Conservation (phyloP, 306 rosid species). For the Cyamopsis tetragonoloba region DNA sequence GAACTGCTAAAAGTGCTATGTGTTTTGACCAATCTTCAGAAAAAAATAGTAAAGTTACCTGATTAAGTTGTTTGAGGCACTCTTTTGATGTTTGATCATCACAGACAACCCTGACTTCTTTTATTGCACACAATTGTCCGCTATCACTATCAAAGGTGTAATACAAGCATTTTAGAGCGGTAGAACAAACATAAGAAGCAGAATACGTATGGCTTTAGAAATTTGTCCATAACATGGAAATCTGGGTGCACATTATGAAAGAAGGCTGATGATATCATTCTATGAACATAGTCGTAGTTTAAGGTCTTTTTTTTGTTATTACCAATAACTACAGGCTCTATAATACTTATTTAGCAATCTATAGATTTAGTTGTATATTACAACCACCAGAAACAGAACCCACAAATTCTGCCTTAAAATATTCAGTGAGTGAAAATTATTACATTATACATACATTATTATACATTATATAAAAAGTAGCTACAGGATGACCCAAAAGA, state of each 20-base stretch:
- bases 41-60: constrained; percentile 48
- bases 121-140: constrained; percentile 97
- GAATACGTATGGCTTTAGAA: constrained; percentile 10
- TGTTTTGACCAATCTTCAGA: neutral
- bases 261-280: constrained; percentile 10
- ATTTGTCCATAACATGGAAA: constrained; percentile 19
- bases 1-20: neutral
- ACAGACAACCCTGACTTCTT: constrained; percentile 80
- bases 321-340: neutral
- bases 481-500: neutral
- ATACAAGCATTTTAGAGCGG: constrained; percentile 37
- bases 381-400: constrained; percentile 5
- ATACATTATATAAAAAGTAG: constrained; percentile 8
- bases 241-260: constrained; percentile 13
- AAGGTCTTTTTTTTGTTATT: neutral
- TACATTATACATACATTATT: too few relatives aligned
- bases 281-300: constrained; percentile 3
- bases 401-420: neutral
- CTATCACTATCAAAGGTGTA: constrained; percentile 61
- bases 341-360: constrained; percentile 12
- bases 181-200: constrained; percentile 24
- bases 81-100: constrained; percentile 87
- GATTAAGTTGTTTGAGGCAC: constrained; percentile 94
- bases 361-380: neutral
- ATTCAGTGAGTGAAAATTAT: constrained; percentile 10